These are phyloP conservation scores for Chenopodium album DNA, from an alignment of 148 eudicot genomes.

Conservation along the genomic window DNA sequence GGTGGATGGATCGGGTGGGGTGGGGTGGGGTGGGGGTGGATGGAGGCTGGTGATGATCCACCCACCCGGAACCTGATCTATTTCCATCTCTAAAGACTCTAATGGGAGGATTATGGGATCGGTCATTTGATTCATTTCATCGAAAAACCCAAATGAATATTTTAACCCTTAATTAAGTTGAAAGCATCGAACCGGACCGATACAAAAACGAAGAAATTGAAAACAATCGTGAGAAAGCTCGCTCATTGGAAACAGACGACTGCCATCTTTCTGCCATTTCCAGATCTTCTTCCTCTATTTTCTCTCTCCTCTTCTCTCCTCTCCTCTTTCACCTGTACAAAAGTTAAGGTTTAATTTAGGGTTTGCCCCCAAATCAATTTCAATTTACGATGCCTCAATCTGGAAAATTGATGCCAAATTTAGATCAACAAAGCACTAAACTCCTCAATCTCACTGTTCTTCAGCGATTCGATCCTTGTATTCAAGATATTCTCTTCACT, in stretches of 20 bases:
- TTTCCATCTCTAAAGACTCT: no score
- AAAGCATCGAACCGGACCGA: no score
- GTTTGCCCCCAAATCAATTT: slow-evolving; percentile 7
- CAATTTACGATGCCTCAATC: slow-evolving; percentile 40
- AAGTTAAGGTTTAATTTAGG: slow-evolving; percentile 26
- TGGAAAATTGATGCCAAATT: slow-evolving; percentile 69
- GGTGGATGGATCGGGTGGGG: no score
- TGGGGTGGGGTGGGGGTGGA: no score
- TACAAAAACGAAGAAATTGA: background rate
- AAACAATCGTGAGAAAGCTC: background rate
- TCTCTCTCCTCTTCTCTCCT: slow-evolving; percentile 16
- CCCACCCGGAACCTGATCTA: no score
- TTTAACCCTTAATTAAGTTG: no score
- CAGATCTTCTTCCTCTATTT: slow-evolving; percentile 6
- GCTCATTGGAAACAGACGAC: slow-evolving; percentile 8
- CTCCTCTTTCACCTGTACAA: background rate
- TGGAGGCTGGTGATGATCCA: no score
- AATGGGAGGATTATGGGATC: no score
- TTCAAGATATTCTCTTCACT: slow-evolving; percentile 71
- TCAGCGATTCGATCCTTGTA: slow-evolving; percentile 68
- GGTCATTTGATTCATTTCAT: no score
- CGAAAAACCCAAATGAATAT: no score
- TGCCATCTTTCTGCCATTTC: background rate
- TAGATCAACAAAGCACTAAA: slow-evolving; percentile 69
- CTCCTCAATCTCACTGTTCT: slow-evolving; percentile 75